A percentile compares a stretch with the other conserved stretches of the same genome.
Conservation (phyloP, 148 eudicot genomes). For the Silene conica region DNA sequence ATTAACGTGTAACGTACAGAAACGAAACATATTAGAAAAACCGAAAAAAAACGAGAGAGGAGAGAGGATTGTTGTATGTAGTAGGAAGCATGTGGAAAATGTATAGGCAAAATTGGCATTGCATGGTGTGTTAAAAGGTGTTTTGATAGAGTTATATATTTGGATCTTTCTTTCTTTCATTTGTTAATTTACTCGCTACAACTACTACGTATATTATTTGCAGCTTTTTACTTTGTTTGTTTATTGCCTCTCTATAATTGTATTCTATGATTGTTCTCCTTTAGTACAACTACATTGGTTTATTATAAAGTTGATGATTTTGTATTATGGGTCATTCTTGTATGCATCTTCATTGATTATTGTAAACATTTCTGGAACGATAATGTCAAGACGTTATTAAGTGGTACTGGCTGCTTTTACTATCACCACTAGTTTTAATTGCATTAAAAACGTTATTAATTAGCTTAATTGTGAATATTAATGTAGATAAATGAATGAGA, state of each 20-base stretch:
- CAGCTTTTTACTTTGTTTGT: not conserved
- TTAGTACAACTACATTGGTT: not conserved
- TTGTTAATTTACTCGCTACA: not conserved
- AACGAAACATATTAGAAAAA: no score
- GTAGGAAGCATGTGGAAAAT: conserved; percentile 25
- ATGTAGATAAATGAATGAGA: no score
- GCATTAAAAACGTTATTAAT: no score
- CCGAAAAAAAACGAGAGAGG: no score
- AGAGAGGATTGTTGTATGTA: not conserved
- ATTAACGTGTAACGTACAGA: no score
- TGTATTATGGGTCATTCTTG: not conserved
- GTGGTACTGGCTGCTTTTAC: no score
- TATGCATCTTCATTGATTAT: no score
- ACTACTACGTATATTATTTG: not conserved
- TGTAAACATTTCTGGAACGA: no score
- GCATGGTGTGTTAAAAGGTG: conserved; percentile 19
- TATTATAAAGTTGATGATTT: not conserved
- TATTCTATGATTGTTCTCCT: not conserved
- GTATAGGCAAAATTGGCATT: conserved; percentile 28
- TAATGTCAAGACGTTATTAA: no score
- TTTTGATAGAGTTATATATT: conserved; percentile 8
- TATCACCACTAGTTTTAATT: no score
- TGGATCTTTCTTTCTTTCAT: conserved; percentile 8
- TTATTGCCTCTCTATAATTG: conserved; percentile 8
- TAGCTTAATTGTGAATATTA: no score